Conservation (phyloP, 1,139 yeast genomes). For the Candida tropicalis region DNA sequence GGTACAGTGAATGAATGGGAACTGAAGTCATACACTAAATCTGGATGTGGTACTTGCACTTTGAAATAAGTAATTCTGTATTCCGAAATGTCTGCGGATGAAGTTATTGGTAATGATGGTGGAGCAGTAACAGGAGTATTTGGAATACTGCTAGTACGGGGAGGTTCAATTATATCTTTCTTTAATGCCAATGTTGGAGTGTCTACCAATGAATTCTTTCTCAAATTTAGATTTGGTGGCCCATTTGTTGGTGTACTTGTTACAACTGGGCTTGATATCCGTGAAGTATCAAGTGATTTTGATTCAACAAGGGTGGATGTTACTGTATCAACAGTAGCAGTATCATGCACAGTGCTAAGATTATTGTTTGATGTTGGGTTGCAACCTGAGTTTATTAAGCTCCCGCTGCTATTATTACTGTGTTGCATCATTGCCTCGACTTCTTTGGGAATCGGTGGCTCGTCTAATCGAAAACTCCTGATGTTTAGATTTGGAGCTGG, state of each 20-base stretch:
- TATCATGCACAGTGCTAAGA: neutral
- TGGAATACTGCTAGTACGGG: constrained; percentile 6
- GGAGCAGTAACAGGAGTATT: constrained; percentile 10
- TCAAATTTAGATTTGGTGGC: neutral
- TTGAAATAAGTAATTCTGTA: constrained; percentile 26
- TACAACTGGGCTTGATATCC: constrained; percentile 5
- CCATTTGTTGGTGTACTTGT: neutral
- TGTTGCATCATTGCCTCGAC: constrained; percentile 5
- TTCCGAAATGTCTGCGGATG: constrained; percentile 18
- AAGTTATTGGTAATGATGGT: constrained; percentile 4
- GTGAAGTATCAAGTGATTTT: constrained; percentile 6
- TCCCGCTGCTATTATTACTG: constrained; percentile 1
- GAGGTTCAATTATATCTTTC: neutral
- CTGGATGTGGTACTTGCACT: constrained; percentile 63
- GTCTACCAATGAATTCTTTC: constrained; percentile 4
- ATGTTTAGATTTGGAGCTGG: constrained; percentile 52
- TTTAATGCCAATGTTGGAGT: neutral
- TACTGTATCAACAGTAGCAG: neutral
- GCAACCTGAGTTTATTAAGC: neutral
- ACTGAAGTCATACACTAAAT: constrained; percentile 54
- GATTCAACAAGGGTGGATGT: constrained; percentile 2
- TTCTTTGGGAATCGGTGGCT: constrained; percentile 7
- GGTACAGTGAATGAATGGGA: constrained; percentile 28
- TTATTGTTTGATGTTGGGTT: neutral
- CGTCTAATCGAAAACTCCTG: constrained; percentile 39